A percentile compares a stretch with the other conserved stretches of the same genome.
These are phyloP conservation scores for Daldinia sp. DNA, from an alignment of 2,329 filamentous ascomycete species.

Conservation along the genomic window DNA sequence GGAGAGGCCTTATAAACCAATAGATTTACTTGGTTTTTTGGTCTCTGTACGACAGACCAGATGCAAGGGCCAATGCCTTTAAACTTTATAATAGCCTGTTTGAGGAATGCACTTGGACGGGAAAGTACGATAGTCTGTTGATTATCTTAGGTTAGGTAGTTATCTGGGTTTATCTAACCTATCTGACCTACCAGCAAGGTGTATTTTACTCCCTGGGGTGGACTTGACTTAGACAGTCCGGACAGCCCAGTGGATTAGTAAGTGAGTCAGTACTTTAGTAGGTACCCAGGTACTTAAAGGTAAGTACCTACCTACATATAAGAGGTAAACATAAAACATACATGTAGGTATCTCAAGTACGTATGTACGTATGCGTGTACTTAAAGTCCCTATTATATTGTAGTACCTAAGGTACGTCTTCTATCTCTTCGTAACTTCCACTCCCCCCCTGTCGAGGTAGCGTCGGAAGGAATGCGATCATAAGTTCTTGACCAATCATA, in stretches of 20 bases:
- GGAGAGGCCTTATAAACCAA: slow-evolving; percentile 28
- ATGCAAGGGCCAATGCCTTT: slow-evolving; percentile 41
- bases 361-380: slow-evolving; percentile 3
- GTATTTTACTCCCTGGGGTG: neutral
- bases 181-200: neutral
- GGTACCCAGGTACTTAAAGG: no score
- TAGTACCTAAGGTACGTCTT: neutral
- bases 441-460: slow-evolving; percentile 26
- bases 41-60: slow-evolving; percentile 39
- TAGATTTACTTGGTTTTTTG: slow-evolving; percentile 20
- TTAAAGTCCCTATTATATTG: neutral
- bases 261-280: slow-evolving; percentile 20
- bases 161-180: no score
- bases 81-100: slow-evolving; percentile 40
- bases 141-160: neutral
- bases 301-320: no score
- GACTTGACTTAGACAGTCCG: slow-evolving; percentile 4
- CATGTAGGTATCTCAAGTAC: no score
- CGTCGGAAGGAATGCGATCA: slow-evolving; percentile 31
- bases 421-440: neutral
- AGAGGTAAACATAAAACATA: no score
- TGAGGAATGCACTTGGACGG: slow-evolving; percentile 23
- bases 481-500: slow-evolving; percentile 33
- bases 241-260: no score
- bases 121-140: neutral